Conservation (phyloP, 345 rosid genomes). For the Gossypium stocksii region DNA sequence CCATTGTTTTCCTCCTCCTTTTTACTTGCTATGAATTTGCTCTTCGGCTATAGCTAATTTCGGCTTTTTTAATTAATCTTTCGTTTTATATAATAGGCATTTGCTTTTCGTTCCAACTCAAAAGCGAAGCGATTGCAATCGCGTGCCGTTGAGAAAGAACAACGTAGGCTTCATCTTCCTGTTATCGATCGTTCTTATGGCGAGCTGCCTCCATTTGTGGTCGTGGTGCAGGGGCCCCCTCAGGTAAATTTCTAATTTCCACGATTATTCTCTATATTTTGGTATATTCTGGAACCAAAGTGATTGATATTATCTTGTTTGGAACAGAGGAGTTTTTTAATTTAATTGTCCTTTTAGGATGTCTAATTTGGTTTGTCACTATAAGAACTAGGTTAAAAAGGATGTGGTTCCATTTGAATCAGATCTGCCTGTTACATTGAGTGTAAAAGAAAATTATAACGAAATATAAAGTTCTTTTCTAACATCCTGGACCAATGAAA, state of each 20-base stretch:
- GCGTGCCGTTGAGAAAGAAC: constrained; percentile 81
- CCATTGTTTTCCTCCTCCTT: background rate
- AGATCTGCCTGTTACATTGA: background rate
- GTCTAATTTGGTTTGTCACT: background rate
- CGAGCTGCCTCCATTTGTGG: constrained; percentile 71
- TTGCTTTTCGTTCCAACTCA: constrained; percentile 50
- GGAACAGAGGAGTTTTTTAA: background rate
- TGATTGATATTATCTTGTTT: background rate
- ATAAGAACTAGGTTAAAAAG: background rate
- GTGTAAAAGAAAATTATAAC: background rate
- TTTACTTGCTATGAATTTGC: background rate
- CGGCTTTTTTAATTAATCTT: background rate
- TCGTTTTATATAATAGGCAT: constrained; percentile 43
- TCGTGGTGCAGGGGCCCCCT: constrained; percentile 91
- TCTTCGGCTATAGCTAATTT: background rate
- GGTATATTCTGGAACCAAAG: background rate
- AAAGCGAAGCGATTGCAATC: constrained; percentile 64
- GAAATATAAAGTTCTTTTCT: background rate
- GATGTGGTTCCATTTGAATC: background rate
- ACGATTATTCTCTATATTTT: background rate
- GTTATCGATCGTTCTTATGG: constrained; percentile 75
- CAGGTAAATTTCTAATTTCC: constrained; percentile 37
- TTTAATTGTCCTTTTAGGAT: background rate
- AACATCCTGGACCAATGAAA: background rate
- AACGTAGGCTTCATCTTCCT: constrained; percentile 74